Base-by-base conservation (phyloP, 2,329 filamentous ascomycete species). In the Aaosphaeria arxii region DNA sequence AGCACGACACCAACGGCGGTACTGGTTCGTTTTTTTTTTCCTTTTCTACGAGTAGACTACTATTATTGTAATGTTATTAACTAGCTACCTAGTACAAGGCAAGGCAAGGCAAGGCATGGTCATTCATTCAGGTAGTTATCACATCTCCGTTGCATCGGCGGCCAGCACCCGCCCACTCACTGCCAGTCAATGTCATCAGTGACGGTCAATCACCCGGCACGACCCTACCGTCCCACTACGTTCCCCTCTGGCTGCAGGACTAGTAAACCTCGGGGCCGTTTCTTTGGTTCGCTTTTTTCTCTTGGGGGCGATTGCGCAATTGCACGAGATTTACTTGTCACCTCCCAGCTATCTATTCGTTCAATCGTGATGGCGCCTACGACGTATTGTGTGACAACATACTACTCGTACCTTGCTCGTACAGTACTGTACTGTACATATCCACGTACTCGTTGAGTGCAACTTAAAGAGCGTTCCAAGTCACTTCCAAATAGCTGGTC, bases 261-360 rank as follows among this genome's bases (percentile, higher is more conserved):
- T 58, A 60, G 48, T 54, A 52, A 48, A 35, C 49, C 46, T 46
- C 47, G 54, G 52, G 40, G 28, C 48, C 32, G 48, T 32, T 24
- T 24, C 17, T 48, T 44, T 60, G 58, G 49, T 57, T 64, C 59
- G 58, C 56, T 56, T 55, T 61, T 61, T 24, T 24, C 17, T 54
- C 57, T 67, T 63, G 62, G 63, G 55, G 49, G 52, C 63, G 63
- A 68, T 68, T 64, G 65, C 66, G 66, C 64, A 62, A 69, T 69
- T 58, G 62, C 64, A 65, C 65, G 64, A 55, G 61, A 9, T 30
- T 17, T 31, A 46, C 58, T 61, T 58, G 49, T 55, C 49, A 55
- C 43, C 24, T 17, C 39, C 39, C 7, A 13, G 9, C 7, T 24
- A 3, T 40, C 24, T 40, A 17, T 9, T 40, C 9, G 9, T 17